Conservation (phyloP, 306 rosid genomes). For the Quercus agrifolia region DNA sequence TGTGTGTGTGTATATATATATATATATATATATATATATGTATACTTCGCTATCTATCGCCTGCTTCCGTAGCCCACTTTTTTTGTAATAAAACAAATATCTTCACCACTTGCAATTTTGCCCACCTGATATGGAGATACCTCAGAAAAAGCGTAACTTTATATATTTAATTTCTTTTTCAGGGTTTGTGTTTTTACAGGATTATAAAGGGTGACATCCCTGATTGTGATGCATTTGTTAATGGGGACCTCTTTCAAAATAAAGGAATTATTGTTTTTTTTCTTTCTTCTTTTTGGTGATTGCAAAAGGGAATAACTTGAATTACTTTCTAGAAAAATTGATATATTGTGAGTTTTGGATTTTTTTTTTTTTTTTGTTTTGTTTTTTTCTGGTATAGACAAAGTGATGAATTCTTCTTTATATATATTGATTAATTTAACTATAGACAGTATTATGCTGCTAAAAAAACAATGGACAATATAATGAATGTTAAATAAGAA, state of each 20-base stretch:
- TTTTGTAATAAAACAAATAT: not conserved
- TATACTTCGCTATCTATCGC: not conserved
- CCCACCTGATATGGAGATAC: not conserved
- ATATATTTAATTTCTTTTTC: not conserved
- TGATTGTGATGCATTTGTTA: not conserved
- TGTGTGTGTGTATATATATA: not conserved
- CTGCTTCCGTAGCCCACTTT: not conserved
- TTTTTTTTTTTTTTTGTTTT: too few relatives aligned
- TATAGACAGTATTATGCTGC: too few relatives aligned
- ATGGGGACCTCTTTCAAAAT: not conserved
- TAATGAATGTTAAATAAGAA: too few relatives aligned
- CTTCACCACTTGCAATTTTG: not conserved
- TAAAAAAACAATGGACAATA: too few relatives aligned
- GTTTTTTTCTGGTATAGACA: too few relatives aligned
- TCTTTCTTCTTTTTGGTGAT: not conserved
- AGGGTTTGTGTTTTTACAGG: not conserved
- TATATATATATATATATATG: too few relatives aligned
- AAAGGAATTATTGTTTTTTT: not conserved
- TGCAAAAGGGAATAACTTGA: not conserved
- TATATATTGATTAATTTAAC: too few relatives aligned
- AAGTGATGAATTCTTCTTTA: too few relatives aligned
- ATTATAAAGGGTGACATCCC: not conserved
- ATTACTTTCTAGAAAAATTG: not conserved
- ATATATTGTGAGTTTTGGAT: not conserved
- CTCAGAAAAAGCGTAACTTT: not conserved